Conservation (phyloP, 768 basidiomycete species). For the Tylopilus intermedius region DNA sequence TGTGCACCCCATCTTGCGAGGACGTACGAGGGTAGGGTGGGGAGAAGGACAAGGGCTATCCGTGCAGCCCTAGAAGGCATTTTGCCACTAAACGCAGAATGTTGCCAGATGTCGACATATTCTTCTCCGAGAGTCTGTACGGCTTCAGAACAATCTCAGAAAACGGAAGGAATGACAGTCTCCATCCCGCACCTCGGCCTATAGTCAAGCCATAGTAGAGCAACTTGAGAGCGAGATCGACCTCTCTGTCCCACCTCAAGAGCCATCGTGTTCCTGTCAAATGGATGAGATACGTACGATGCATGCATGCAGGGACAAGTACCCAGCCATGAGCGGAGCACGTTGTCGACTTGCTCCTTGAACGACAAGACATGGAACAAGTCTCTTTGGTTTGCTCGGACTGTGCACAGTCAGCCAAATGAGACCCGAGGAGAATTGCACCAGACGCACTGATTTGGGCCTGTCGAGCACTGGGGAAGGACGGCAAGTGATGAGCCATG, state of each 20-base stretch:
- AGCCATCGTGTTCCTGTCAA: conserved; percentile 72
- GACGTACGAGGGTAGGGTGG: conserved; percentile 60
- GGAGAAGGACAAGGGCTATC: conserved; percentile 56
- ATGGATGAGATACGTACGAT: conserved; percentile 9
- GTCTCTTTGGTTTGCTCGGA: conserved; percentile 83
- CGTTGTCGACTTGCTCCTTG: conserved; percentile 69
- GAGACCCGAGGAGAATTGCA: not conserved
- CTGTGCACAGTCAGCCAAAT: conserved; percentile 35
- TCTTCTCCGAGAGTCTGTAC: conserved; percentile 87
- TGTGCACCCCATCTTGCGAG: conserved; percentile 46
- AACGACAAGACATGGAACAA: conserved; percentile 69
- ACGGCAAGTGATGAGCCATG: conserved; percentile 30
- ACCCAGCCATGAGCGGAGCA: conserved; percentile 72
- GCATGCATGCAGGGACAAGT: not conserved
- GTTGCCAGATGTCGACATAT: conserved; percentile 81
- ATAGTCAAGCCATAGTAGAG: conserved; percentile 71
- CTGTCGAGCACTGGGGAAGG: conserved; percentile 74
- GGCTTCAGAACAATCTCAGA: conserved; percentile 38
- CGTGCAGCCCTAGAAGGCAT: conserved; percentile 45
- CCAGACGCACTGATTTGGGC: conserved; percentile 77
- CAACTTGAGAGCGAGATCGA: conserved; percentile 63
- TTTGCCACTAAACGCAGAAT: conserved; percentile 39
- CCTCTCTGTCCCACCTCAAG: conserved; percentile 74
- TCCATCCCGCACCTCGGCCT: conserved; percentile 55
- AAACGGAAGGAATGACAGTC: not conserved